A percentile compares a stretch with the other conserved stretches of the same genome.
phyloP scores from a whole-genome alignment of 805 yeast species.

The Metschnikowia colocasiae region DNA sequence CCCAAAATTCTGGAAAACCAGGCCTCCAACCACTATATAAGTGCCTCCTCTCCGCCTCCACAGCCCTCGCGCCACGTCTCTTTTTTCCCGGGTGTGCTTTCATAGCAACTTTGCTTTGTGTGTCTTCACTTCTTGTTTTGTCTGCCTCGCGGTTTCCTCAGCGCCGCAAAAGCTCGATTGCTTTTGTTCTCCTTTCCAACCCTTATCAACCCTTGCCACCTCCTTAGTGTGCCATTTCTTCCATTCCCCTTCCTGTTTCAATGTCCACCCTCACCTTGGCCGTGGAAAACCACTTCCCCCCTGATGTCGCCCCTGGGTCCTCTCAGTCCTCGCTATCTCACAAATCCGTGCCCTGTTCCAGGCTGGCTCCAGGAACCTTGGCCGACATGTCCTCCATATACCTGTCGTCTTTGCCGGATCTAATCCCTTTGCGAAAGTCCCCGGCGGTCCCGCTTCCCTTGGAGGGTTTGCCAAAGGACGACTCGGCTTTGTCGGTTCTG shows the following conservation, averaged over 20 bases:
- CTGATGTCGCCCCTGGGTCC: slow-evolving; percentile 8
- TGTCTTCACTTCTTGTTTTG: neutral
- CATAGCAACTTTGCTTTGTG: neutral
- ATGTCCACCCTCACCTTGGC: slow-evolving; percentile 19
- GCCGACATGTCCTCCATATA: slow-evolving; percentile 1
- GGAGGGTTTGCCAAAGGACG: slow-evolving; percentile 7
- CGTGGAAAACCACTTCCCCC: slow-evolving; percentile 14
- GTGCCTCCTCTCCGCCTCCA: neutral
- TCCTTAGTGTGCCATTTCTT: neutral
- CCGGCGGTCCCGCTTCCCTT: neutral
- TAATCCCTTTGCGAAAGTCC: neutral
- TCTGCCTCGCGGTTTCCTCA: neutral
- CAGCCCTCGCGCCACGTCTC: neutral
- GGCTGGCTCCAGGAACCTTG: slow-evolving; percentile 3
- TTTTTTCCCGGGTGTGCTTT: neutral
- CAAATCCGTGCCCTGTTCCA: slow-evolving; percentile 1
- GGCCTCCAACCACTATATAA: slow-evolving; percentile 2
- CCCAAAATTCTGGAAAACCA: slow-evolving; percentile 3
- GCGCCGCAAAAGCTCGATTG: slow-evolving; percentile 1
- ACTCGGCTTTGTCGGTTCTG: slow-evolving; percentile 7
- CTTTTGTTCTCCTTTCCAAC: neutral
- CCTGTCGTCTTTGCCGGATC: slow-evolving; percentile 5
- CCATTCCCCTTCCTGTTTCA: neutral
- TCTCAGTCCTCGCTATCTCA: neutral
- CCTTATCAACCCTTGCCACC: neutral